Evolutionary conservation across 305 asterid species (phyloP).

Genomic region (Fraxinus xanthoxyloides): DNA sequence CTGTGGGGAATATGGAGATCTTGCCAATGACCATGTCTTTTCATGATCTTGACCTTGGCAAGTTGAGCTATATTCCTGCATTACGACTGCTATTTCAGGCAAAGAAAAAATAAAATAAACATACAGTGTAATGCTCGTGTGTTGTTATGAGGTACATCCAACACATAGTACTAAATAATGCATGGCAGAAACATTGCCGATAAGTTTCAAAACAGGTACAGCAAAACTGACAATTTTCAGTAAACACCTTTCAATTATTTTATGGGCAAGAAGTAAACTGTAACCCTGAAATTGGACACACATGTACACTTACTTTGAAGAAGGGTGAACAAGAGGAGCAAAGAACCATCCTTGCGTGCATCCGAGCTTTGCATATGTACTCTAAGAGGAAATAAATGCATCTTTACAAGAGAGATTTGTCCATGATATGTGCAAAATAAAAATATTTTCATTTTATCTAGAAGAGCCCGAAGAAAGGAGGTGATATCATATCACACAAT

Average conservation of each 20-base stretch:
- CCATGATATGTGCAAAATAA: not conserved
- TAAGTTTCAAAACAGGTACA: not conserved
- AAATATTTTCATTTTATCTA: not conserved
- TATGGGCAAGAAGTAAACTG: not conserved
- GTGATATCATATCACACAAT: not conserved
- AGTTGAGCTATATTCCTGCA: constrained; percentile 84
- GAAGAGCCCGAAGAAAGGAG: not conserved
- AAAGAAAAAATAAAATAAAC: not conserved
- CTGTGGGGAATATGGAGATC: constrained; percentile 64
- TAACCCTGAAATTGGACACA: not conserved
- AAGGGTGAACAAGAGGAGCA: constrained; percentile 61
- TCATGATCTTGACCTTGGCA: constrained; percentile 79
- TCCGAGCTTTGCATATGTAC: constrained; percentile 80
- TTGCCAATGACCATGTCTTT: constrained; percentile 66
- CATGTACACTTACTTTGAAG: constrained; percentile 46
- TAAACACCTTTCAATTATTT: not conserved
- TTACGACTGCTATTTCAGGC: constrained; percentile 13
- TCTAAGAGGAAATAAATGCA: constrained; percentile 38
- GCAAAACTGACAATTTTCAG: not conserved
- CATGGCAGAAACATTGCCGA: not conserved
- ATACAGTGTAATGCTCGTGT: not conserved
- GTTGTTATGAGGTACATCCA: not conserved
- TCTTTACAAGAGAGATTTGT: constrained; percentile 9
- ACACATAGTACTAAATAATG: not conserved
- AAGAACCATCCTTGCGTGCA: constrained; percentile 78